These are phyloP conservation scores for Phytophthora sansomeana DNA, from an alignment of 352 stramenopile genomes.

Conservation along the genomic window DNA sequence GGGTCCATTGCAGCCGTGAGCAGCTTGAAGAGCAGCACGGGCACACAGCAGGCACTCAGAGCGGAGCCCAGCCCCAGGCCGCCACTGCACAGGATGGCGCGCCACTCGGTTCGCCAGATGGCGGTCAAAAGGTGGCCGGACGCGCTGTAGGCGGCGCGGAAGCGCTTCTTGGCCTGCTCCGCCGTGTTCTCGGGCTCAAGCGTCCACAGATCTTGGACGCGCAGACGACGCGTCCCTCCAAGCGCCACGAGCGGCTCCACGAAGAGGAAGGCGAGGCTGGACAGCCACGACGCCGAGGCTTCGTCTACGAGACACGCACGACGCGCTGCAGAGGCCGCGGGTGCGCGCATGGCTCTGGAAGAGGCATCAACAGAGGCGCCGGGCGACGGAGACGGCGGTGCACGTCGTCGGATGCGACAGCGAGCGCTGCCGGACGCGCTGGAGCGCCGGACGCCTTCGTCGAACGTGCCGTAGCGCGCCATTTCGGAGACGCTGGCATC, in stretches of 20 bases:
- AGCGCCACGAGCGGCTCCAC: conserved; percentile 43
- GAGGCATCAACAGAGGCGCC: neutral
- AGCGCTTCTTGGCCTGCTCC: conserved; percentile 29
- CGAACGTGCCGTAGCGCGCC: conserved; percentile 14
- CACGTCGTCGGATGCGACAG: conserved; percentile 18
- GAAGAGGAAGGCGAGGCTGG: conserved; percentile 46
- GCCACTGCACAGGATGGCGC: conserved; percentile 32
- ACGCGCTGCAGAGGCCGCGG: neutral
- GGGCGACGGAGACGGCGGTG: conserved; percentile 3
- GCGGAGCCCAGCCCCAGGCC: conserved; percentile 30
- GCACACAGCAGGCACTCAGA: conserved; percentile 26
- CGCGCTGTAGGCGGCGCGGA: conserved; percentile 39
- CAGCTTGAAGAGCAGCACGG: conserved; percentile 44
- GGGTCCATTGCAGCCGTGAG: conserved; percentile 38
- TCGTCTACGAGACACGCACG: conserved; percentile 21
- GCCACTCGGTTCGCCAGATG: conserved; percentile 43
- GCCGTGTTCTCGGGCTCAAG: conserved; percentile 39
- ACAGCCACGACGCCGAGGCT: conserved; percentile 32
- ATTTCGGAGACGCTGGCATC: conserved; percentile 16
- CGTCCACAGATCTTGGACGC: conserved; percentile 43
- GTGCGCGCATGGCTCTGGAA: neutral
- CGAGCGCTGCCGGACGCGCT: conserved; percentile 3
- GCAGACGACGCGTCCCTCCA: conserved; percentile 24
- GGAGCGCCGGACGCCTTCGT: conserved; percentile 10
- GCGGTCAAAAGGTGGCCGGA: conserved; percentile 19